Base-by-base conservation (phyloP, 2,329 filamentous ascomycete species). In the Neonectria sp. region DNA sequence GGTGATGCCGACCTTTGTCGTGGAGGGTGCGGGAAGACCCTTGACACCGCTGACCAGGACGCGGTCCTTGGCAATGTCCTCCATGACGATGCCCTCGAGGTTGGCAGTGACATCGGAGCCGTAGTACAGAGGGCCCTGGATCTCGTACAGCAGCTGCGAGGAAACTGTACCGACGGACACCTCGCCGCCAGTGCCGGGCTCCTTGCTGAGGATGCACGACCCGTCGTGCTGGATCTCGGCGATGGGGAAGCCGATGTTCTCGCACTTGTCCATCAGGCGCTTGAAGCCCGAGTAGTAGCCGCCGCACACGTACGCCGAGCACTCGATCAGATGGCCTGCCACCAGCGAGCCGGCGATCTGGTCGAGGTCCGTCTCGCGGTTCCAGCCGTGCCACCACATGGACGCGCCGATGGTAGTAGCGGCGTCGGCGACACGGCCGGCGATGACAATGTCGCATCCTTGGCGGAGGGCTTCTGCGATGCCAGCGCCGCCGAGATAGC, bases 301-400 rank as follows among this genome's bases (percentile, higher is more conserved):
- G 0, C 86, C 86, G 1, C 85, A 86, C 5, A 84, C 84, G 67
- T 89, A 89, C 4, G 82, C 80, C 1, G 81, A 83, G 70, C 85
- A 88, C 71, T 88, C 85, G 58, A 88, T 86, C 24, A 87, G 68
- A 73, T 88, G 84, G 1, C 85, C 85, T 1, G 84, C 84, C 29
- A 88, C 77, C 1, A 88, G 74, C 1, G 84, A 77, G 1, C 83
- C 82, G 0, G 86, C 86, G 12, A 89, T 79, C 40, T 77, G 69
- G 67, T 88, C 82, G 46, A 83, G 85, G 48, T 84, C 79, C 0
- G 68, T 71, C 59, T 77, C 81, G 17, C 83, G 80, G 2, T 70
- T 65, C 87, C 86, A 89, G 3, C 79, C 75, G 66, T 88, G 81
- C 86, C 86, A 89, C 76, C 81, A 89, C 77, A 82, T 83, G 0